Evolutionary conservation across 805 yeast species (phyloP).

Genomic region (Pichia pseudocactophila): DNA sequence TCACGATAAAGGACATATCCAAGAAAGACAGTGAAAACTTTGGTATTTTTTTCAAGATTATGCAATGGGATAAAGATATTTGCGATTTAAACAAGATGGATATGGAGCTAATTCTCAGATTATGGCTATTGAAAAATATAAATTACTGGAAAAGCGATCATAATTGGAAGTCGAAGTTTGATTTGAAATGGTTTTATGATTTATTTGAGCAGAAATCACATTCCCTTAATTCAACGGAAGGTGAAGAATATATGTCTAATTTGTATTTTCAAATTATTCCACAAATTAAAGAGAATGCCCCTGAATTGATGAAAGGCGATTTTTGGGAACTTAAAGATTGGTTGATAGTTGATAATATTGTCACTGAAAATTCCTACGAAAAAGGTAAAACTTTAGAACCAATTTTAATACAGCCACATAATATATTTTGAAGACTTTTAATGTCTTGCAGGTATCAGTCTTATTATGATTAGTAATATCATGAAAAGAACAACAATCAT

Average conservation of each 20-base stretch:
- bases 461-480: constrained; percentile 21
- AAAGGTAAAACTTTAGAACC: constrained; percentile 22
- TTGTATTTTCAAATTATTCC: constrained; percentile 6
- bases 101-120: constrained; percentile 16
- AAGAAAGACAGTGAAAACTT: constrained; percentile 16
- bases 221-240: background rate
- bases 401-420: constrained; percentile 17
- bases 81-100: constrained; percentile 13
- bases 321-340: constrained; percentile 17
- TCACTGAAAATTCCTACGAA: constrained; percentile 17
- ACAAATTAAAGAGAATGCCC: background rate
- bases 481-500: constrained; percentile 20
- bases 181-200: constrained; percentile 14
- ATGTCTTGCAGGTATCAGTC: constrained; percentile 30
- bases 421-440: constrained; percentile 15
- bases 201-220: background rate
- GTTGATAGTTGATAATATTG: constrained; percentile 10
- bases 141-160: constrained; percentile 5
- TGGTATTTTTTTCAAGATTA: constrained; percentile 7
- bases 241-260: constrained; percentile 9
- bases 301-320: constrained; percentile 7
- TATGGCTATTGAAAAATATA: constrained; percentile 17
- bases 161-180: background rate
- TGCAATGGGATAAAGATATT: constrained; percentile 4
- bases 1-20: constrained; percentile 20